These are phyloP conservation scores for Dendrocalamus latiflorus DNA, from an alignment of 202 grass and related monocot species.

Conservation along the genomic window DNA sequence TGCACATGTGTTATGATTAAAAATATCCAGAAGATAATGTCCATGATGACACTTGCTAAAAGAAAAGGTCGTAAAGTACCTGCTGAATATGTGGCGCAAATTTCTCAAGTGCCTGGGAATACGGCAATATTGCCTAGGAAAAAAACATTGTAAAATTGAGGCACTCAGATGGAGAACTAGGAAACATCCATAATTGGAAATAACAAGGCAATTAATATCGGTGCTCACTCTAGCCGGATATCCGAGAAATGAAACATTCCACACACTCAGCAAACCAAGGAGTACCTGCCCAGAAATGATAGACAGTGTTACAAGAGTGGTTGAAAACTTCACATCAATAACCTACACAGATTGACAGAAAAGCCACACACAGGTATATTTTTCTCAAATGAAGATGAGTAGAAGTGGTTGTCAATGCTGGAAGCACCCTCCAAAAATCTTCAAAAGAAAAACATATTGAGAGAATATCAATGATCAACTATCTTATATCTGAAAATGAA, in stretches of 20 bases:
- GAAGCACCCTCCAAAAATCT: conserved; percentile 96
- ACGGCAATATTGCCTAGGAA: conserved; percentile 87
- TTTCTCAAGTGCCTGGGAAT: conserved; percentile 94
- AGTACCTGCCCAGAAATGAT: conserved; percentile 60
- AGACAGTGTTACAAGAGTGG: conserved; percentile 15
- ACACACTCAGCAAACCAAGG: conserved; percentile 94
- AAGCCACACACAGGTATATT: conserved; percentile 83
- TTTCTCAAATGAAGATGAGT: conserved; percentile 70
- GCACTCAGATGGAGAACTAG: conserved; percentile 9
- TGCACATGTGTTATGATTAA: conserved; percentile 7
- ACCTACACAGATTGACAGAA: not conserved
- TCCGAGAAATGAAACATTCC: conserved; percentile 97
- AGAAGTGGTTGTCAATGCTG: conserved; percentile 80
- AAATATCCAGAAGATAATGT: conserved; percentile 6
- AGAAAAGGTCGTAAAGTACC: conserved; percentile 47
- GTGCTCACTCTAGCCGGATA: conserved; percentile 82
- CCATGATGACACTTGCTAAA: not conserved
- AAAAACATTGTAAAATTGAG: not conserved
- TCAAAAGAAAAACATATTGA: conserved; percentile 28
- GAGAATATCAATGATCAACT: not conserved
- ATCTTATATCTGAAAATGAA: not conserved
- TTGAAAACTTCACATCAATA: conserved; percentile 1
- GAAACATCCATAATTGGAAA: not conserved
- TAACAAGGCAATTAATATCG: not conserved
- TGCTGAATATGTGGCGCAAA: conserved; percentile 96